Evolutionary conservation across 2,329 filamentous ascomycete genomes (phyloP), one percentile per base, ranked within the genome.

Genomic region (Arthrinium phaeospermum): DNA sequence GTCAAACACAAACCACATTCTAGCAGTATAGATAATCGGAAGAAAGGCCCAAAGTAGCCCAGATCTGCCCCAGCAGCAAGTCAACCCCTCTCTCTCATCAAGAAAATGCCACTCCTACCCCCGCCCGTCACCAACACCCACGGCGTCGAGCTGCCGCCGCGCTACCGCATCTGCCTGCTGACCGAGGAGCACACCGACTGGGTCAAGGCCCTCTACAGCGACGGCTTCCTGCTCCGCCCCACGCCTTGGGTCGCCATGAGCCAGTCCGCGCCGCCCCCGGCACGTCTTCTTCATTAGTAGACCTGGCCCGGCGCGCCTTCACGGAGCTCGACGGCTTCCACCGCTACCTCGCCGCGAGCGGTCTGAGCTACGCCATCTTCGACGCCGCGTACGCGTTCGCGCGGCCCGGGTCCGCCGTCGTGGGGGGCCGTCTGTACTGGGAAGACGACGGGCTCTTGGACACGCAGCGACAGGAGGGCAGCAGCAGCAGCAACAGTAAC

Each of bases 151-250:
- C 34, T 64, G 8, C 57, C 57, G 3, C 34, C 57, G 3, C 57
- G 57, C 34, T 41, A 64, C 34, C 57, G 34, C 2, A 64, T 64
- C 57, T 64, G 57, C 8, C 19, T 64, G 8, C 16, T 64, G 19
- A 64, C 57, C 3, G 57, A 41, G 1, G 57, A 37, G 22, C n/a
- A 64, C 34, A 64, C 57, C 34, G 57, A 41, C 57, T 64, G 34
- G 34, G 22, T 64, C 57, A 64, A 64, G 10, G 57, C 57, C 8
- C 57, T 64, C 57, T 64, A 64, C 57, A 64, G 57, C 34, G 57
- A 64, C 30, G 34, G 57, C 19, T 64, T 64, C 19, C 57, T 61
- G 27, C 27, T 61, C 53, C 53, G 53, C 1, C 1, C 8, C 30
- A 61, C 53, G 30, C 30, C 30, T 16, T 61, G 53, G 53, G 53